Base-by-base conservation (phyloP, 441 rosid genomes). In the Iberis amara region DNA sequence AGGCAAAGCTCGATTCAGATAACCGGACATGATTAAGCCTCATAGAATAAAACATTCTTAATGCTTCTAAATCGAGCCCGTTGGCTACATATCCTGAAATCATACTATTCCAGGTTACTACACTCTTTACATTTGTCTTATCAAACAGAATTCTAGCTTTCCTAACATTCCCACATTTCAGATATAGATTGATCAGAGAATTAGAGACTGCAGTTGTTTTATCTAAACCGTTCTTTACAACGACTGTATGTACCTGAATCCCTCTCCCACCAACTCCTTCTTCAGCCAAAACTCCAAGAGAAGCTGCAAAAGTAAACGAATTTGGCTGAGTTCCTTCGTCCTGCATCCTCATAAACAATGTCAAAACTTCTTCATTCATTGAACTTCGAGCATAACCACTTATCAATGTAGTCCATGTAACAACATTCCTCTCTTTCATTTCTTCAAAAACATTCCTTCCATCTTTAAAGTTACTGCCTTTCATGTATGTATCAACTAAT, bases 401-500 rank as follows among this genome's bases (percentile, higher is more conserved):
- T 10, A 82, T 65, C 70, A 82, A 41, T 1, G 85, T 71, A 64
- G 89, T 82, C 85, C 89, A 82, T 47, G 81, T 75, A 48, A 82
- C 79, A 43, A 79, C 83, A 65, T 79, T 82, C 47, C 48, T 79
- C 52, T 65, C 65, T 13, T 47, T 67, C 85, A 75, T 69, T 8
- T 70, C 70, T 38, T 82, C 73, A 59, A 82, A 79, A 39, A 72
- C 68, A 43, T 55, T 72, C 62, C 68, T 82, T 24, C 89, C 96
- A 58, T 79, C 74, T 4, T 45, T 69, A 35, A 81, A 42, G 30
- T 70, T 65, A 57, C 65, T 71, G 10, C 64, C 75, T 65, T 82
- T 90, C 78, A 84, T 75, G 62, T 86, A 84, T 71, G 79, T 73
- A 60, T 86, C 91, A 57, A 82, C 76, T 43, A 86, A 76, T 11